Evolutionary conservation across 345 rosid species (phyloP).

Genomic region (Linum trigynum): DNA sequence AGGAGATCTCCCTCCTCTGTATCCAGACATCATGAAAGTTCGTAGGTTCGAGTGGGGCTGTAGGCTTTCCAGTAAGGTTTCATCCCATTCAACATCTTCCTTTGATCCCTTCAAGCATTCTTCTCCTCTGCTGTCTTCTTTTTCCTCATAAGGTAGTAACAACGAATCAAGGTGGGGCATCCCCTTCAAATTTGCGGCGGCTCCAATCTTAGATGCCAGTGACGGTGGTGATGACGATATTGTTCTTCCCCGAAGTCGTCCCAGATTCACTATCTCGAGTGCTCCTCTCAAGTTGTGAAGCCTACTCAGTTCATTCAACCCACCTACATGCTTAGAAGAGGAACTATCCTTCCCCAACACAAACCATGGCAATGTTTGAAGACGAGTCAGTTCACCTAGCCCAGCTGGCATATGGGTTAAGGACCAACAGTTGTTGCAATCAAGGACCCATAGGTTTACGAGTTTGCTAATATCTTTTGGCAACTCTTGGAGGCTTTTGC

Average conservation of each 20-base stretch:
- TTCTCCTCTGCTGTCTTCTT: background rate
- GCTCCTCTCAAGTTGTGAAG: background rate
- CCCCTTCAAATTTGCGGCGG: background rate
- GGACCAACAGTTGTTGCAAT: background rate
- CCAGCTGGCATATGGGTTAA: background rate
- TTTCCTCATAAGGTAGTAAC: background rate
- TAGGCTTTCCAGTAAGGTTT: background rate
- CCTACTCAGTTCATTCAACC: background rate
- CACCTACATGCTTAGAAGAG: background rate
- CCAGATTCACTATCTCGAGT: background rate
- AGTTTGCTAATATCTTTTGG: background rate
- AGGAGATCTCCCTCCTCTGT: background rate
- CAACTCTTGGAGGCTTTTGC: background rate
- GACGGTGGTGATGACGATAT: too few species aligned
- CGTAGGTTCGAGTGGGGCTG: background rate
- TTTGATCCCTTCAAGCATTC: background rate
- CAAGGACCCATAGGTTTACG: background rate
- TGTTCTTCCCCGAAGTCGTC: background rate
- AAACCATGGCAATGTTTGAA: background rate
- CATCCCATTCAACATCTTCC: background rate
- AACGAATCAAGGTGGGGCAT: background rate
- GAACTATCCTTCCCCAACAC: background rate
- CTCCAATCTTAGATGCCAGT: background rate
- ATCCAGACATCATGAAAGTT: background rate
- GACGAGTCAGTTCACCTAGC: background rate